Conservation (phyloP, 306 rosid genomes). For the Cicer chorassanicum region DNA sequence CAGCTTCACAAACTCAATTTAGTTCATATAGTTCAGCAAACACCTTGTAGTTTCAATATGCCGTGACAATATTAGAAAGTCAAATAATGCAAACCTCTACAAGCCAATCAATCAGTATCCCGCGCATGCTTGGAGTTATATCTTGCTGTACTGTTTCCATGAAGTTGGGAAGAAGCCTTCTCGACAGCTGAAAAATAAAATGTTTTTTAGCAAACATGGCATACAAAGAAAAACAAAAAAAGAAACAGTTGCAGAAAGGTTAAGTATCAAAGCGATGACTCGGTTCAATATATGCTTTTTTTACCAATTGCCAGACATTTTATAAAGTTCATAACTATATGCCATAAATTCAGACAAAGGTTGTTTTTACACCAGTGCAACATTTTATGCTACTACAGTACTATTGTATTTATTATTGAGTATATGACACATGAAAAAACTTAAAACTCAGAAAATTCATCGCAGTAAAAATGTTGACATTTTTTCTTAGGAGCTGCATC, state of each 20-base stretch:
- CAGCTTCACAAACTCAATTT: background rate
- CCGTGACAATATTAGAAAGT: conserved; percentile 16
- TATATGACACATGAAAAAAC: background rate
- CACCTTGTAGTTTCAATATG: background rate
- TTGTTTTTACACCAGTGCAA: background rate
- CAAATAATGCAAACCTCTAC: conserved; percentile 74
- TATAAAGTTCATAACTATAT: conserved; percentile 3
- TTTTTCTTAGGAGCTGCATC: background rate
- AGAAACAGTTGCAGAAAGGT: conserved; percentile 10
- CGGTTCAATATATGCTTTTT: background rate
- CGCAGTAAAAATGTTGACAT: background rate
- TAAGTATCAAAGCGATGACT: background rate
- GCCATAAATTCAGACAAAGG: background rate
- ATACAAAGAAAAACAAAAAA: conserved; percentile 1
- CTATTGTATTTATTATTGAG: too few species aligned
- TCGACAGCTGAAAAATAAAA: conserved; percentile 61
- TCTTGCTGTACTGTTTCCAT: conserved; percentile 79
- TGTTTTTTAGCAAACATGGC: conserved; percentile 9
- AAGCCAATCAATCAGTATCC: conserved; percentile 93
- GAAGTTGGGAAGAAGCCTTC: conserved; percentile 69
- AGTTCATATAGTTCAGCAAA: conserved; percentile 1
- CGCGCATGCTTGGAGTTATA: conserved; percentile 87
- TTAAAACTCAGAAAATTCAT: background rate
- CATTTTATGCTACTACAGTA: conserved; percentile 1
- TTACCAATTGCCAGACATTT: background rate